Percentiles rank a stretch among this genome's conserved stretches.
Conservation (phyloP, 2,329 filamentous ascomycete genomes). For the Calonectria pseudoturangicola region DNA sequence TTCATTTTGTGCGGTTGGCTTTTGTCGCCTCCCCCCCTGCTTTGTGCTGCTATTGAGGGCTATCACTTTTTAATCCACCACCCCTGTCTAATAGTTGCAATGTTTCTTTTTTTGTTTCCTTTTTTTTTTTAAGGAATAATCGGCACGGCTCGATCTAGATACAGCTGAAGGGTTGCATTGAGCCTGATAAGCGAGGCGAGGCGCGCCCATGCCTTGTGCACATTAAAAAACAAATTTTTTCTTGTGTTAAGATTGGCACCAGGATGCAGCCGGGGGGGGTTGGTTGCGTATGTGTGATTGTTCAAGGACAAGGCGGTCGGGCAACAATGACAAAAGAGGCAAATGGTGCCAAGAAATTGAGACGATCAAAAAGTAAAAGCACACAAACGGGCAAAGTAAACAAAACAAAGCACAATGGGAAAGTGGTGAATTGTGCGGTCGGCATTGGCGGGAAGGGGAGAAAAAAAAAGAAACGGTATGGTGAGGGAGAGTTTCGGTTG, state of each 20-base stretch:
- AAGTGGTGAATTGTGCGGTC: slow-evolving; percentile 6
- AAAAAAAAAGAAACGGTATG: neutral
- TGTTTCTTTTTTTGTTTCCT: neutral
- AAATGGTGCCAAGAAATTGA: neutral
- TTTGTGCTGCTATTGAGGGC: neutral
- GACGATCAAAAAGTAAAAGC: neutral
- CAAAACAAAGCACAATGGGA: slow-evolving; percentile 2
- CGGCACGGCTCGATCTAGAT: slow-evolving; percentile 8
- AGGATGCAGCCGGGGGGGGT: neutral
- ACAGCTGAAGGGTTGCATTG: slow-evolving; percentile 18
- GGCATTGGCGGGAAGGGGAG: slow-evolving; percentile 12
- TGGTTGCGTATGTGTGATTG: neutral
- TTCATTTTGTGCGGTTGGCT: slow-evolving; percentile 12
- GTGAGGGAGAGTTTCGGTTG: neutral
- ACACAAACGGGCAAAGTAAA: neutral
- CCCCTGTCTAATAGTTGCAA: neutral
- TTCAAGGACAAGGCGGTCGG: slow-evolving; percentile 23
- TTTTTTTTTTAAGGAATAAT: neutral
- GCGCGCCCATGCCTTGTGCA: slow-evolving; percentile 18
- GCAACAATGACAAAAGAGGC: slow-evolving; percentile 12
- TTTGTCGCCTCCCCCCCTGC: neutral
- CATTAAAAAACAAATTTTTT: neutral
- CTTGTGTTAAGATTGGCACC: slow-evolving; percentile 13
- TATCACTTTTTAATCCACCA: neutral
- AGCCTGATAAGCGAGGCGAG: slow-evolving; percentile 23